phyloP scores from a whole-genome alignment of 352 stramenopile species.

The Pythium vanterpoolii region DNA sequence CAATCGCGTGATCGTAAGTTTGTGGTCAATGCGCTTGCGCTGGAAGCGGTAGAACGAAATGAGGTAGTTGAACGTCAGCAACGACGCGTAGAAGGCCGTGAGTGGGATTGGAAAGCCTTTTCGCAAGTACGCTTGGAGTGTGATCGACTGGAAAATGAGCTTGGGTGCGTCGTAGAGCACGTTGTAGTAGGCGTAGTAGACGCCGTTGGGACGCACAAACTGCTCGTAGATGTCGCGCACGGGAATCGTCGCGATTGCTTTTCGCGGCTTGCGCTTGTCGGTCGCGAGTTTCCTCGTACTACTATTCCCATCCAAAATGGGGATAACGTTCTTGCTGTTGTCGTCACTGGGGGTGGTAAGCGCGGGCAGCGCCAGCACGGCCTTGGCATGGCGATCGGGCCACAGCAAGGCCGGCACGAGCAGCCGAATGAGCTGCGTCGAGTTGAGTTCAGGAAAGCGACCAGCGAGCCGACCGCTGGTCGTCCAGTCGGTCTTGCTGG shows the following conservation, averaged over 20 bases:
- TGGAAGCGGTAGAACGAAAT: constrained; percentile 53
- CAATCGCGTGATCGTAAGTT: constrained; percentile 28
- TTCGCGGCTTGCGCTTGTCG: neutral
- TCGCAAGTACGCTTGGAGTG: constrained; percentile 31
- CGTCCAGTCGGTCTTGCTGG: neutral
- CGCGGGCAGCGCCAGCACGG: constrained; percentile 1
- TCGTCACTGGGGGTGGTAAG: neutral
- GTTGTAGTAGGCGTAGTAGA: constrained; percentile 18
- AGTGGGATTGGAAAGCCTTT: constrained; percentile 41
- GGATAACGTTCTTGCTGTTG: neutral
- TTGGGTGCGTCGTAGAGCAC: constrained; percentile 29
- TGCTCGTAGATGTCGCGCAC: constrained; percentile 8
- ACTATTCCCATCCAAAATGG: neutral
- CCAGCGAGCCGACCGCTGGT: neutral
- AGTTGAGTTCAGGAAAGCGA: constrained; percentile 8
- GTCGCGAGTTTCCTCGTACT: too few relatives aligned
- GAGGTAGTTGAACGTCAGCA: constrained; percentile 40
- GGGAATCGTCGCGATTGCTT: neutral
- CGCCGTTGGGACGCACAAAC: constrained; percentile 8
- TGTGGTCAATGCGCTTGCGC: constrained; percentile 28
- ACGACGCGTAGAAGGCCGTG: constrained; percentile 35
- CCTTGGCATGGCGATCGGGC: neutral
- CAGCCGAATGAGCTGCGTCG: neutral
- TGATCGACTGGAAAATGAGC: constrained; percentile 40
- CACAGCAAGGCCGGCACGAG: constrained; percentile 1